Evolutionary conservation across 2,329 filamentous ascomycete genomes (phyloP).

Genomic region (Sclerotinia trifoliorum): DNA sequence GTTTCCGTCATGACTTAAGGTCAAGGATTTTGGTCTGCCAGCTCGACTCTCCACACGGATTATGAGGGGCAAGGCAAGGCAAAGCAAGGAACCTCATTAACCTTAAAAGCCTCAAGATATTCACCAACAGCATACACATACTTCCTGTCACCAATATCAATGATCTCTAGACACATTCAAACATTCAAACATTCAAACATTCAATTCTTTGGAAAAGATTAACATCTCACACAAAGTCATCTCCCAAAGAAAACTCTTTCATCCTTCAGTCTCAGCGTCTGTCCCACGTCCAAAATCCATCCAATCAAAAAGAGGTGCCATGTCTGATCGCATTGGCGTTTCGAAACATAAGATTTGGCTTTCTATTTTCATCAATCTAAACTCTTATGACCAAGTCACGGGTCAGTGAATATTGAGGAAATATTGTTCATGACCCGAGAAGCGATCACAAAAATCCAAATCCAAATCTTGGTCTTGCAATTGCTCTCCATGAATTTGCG

Average conservation of each 20-base stretch:
- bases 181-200: background rate
- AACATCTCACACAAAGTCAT: background rate
- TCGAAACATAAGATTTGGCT: background rate
- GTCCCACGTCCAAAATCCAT: background rate
- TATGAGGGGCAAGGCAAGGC: background rate
- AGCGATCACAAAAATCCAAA: background rate
- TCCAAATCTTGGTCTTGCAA: background rate
- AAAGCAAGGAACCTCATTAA: background rate
- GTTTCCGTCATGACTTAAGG: background rate
- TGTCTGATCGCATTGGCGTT: background rate
- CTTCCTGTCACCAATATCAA: background rate
- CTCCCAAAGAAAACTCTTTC: background rate
- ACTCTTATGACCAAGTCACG: background rate
- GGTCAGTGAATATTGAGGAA: background rate
- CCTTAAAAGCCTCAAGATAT: background rate
- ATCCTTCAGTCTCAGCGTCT: background rate
- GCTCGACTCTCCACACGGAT: background rate
- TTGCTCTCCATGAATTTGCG: too few species aligned
- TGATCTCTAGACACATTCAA: too few species aligned
- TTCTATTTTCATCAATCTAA: background rate
- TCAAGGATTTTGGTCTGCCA: background rate
- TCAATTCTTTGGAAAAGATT: background rate
- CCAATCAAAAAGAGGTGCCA: background rate
- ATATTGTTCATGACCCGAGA: background rate
- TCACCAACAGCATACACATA: too few species aligned